These are phyloP conservation scores for Fraxinus xanthoxyloides DNA, from an alignment of 305 asterid genomes.

Conservation along the genomic window DNA sequence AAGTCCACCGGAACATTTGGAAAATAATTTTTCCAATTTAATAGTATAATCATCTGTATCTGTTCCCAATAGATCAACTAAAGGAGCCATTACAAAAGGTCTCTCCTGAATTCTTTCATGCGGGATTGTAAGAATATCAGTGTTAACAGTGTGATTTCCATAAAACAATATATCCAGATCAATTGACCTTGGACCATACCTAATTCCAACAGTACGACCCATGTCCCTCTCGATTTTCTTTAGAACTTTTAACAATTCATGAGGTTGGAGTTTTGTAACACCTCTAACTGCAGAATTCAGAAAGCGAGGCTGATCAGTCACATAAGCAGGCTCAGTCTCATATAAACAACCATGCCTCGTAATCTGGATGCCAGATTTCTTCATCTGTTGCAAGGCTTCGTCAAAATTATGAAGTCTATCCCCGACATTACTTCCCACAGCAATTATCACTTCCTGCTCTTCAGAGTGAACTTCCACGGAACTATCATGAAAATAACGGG, in stretches of 20 bases:
- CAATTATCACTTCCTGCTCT: constrained; percentile 83
- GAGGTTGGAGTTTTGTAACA: constrained; percentile 68
- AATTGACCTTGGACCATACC: constrained; percentile 95
- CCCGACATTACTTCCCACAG: constrained; percentile 94
- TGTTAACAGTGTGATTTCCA: constrained; percentile 58
- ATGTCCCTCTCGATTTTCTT: constrained; percentile 84
- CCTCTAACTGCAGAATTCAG: constrained; percentile 91
- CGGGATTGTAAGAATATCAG: constrained; percentile 68
- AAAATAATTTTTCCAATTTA: constrained; percentile 61
- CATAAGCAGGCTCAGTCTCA: constrained; percentile 90
- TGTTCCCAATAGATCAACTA: constrained; percentile 68
- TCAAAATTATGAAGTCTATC: constrained; percentile 71
- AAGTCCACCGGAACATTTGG: constrained; percentile 47
- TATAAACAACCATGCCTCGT: constrained; percentile 75
- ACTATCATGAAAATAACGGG: constrained; percentile 43
- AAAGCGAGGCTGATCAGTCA: constrained; percentile 87
- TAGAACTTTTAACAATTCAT: constrained; percentile 50
- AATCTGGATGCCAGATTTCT: constrained; percentile 68
- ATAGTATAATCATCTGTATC: constrained; percentile 49
- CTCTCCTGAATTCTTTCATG: constrained; percentile 94
- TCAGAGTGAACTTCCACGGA: constrained; percentile 63
- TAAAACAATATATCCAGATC: constrained; percentile 89
- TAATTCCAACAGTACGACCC: constrained; percentile 86
- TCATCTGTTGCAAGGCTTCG: constrained; percentile 74
- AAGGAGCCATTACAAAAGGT: constrained; percentile 91